phyloP scores from a whole-genome alignment of 176 grass and related monocot species.

The Bromus sterilis region DNA sequence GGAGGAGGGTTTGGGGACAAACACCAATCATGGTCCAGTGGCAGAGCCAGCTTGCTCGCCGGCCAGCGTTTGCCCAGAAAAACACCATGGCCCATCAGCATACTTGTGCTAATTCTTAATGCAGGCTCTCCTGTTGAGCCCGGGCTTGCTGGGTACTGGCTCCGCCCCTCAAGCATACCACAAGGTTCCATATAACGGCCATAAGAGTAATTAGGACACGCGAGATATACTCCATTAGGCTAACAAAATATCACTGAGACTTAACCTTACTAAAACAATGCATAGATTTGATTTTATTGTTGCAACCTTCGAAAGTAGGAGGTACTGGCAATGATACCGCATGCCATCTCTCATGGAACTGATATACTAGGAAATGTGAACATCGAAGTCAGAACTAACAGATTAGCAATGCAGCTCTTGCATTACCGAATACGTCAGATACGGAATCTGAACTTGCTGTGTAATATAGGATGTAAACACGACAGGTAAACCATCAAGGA shows the following conservation, averaged over 20 bases:
- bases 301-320: neutral
- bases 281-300: neutral
- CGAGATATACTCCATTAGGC: neutral
- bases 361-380: neutral
- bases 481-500: neutral
- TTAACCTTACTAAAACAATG: neutral
- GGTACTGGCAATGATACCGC: neutral
- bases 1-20: neutral
- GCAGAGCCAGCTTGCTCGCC: no score
- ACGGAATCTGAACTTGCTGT: conserved; percentile 1
- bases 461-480: neutral
- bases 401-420: neutral
- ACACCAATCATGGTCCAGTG: neutral
- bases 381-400: neutral
- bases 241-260: neutral
- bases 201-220: neutral
- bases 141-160: no score
- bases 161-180: neutral
- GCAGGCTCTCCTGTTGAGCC: no score
- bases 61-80: no score
- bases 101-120: no score
- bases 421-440: neutral
- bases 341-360: neutral
- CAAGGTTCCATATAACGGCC: neutral
- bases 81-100: no score